phyloP scores from a whole-genome alignment of 2,329 filamentous ascomycete species.

The Neocatenulostroma microsporum region DNA sequence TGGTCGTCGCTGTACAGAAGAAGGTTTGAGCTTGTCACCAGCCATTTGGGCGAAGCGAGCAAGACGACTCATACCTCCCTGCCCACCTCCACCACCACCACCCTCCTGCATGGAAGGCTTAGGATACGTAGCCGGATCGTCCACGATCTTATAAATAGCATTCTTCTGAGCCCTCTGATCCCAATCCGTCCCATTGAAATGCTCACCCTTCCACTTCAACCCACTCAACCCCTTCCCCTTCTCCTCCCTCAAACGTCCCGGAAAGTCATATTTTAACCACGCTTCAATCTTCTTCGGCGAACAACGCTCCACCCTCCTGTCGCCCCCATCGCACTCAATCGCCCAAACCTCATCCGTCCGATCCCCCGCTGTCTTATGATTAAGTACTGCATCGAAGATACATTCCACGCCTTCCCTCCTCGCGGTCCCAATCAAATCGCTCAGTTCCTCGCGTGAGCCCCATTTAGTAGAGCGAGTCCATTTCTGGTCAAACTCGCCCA shows the following conservation, averaged over 20 bases:
- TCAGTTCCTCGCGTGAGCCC: slow-evolving; percentile 56
- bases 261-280: slow-evolving; percentile 61
- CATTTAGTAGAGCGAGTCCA: slow-evolving; percentile 57
- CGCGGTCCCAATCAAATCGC: slow-evolving; percentile 45
- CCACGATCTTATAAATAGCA: slow-evolving; percentile 59
- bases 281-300: slow-evolving; percentile 56
- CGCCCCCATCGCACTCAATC: slow-evolving; percentile 52
- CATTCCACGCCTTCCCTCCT: slow-evolving; percentile 49
- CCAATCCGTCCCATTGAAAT: slow-evolving; percentile 63
- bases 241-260: slow-evolving; percentile 44
- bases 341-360: slow-evolving; percentile 54
- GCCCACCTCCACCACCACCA: slow-evolving; percentile 4
- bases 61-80: slow-evolving; percentile 16
- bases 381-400: slow-evolving; percentile 64
- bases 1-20: slow-evolving; percentile 22
- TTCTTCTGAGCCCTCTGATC: slow-evolving; percentile 50
- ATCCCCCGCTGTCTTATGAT: slow-evolving; percentile 65
- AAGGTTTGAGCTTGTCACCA: slow-evolving; percentile 10
- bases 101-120: slow-evolving; percentile 13
- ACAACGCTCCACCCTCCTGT: slow-evolving; percentile 49
- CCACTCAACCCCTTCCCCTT: slow-evolving; percentile 49
- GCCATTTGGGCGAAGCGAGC: slow-evolving; percentile 19
- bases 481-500: slow-evolving; percentile 69
- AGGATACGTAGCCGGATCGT: slow-evolving; percentile 25
- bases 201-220: slow-evolving; percentile 58